These are phyloP conservation scores for Phaeosphaeria sp. DNA, from an alignment of 2,329 filamentous ascomycete species.

Conservation along the genomic window DNA sequence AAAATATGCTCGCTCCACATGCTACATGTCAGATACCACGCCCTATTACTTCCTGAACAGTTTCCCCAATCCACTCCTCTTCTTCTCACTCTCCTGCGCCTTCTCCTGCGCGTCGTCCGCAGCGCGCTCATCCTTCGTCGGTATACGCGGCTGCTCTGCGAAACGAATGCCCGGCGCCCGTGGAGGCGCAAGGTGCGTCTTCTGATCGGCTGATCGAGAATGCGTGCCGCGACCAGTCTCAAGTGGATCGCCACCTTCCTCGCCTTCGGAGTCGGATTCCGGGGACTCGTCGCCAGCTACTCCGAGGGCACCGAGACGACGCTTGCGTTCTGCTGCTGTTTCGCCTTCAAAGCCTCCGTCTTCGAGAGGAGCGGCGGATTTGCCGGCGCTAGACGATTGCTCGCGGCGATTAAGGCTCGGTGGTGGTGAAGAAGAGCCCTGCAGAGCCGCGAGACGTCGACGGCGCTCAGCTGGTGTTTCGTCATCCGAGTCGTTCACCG, in stretches of 20 bases:
- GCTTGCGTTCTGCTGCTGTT: constrained; percentile 75
- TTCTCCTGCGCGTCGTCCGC: constrained; percentile 31
- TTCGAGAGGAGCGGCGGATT: constrained; percentile 21
- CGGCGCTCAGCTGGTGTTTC: constrained; percentile 26
- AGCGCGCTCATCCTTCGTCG: constrained; percentile 42
- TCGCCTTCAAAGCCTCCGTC: constrained; percentile 59
- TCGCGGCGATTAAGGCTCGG: constrained; percentile 17
- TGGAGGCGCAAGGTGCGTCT: constrained; percentile 17
- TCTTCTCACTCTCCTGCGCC: constrained; percentile 22
- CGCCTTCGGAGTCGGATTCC: constrained; percentile 41
- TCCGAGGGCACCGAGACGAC: constrained; percentile 76
- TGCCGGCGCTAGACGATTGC: constrained; percentile 6
- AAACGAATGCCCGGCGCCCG: constrained; percentile 66
- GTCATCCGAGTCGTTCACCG: constrained; percentile 38
- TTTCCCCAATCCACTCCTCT: constrained; percentile 27
- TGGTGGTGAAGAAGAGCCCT: constrained; percentile 20
- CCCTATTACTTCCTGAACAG: constrained; percentile 21
- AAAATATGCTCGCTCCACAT: no score
- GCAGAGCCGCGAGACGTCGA: constrained; percentile 23
- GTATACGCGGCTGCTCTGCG: constrained; percentile 56
- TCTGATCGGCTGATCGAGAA: constrained; percentile 12
- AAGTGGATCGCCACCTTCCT: constrained; percentile 43
- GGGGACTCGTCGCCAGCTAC: constrained; percentile 47
- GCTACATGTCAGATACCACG: no score
- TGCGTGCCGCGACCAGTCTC: constrained; percentile 44